These are phyloP conservation scores for Emmonsia crescens DNA, from an alignment of 2,329 filamentous ascomycete genomes.

Conservation along the genomic window DNA sequence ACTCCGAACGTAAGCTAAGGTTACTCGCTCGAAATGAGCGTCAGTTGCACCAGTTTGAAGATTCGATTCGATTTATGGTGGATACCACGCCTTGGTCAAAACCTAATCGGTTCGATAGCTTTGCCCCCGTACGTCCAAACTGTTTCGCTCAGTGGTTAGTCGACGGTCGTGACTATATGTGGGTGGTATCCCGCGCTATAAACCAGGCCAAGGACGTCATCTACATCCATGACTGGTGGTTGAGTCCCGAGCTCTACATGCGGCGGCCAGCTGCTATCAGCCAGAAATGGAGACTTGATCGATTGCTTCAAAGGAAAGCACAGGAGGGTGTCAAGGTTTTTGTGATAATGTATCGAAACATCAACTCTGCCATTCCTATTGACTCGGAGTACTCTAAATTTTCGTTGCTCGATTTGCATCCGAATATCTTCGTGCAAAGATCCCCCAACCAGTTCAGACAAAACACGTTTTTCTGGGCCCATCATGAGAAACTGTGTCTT, in stretches of 20 bases:
- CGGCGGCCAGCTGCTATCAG: conserved; percentile 71
- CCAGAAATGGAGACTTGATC: conserved; percentile 79
- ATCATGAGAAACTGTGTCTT: conserved; percentile 96
- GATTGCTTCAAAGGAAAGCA: conserved; percentile 74
- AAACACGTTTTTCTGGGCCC: conserved; percentile 98
- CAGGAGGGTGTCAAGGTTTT: conserved; percentile 93
- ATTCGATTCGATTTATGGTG: conserved; percentile 81
- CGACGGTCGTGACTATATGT: conserved; percentile 90
- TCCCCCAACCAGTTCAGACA: conserved; percentile 97
- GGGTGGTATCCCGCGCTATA: conserved; percentile 83
- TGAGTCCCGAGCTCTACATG: conserved; percentile 78
- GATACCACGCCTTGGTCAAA: conserved; percentile 73
- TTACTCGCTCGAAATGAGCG: conserved; percentile 84
- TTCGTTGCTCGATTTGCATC: conserved; percentile 85
- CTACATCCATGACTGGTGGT: conserved; percentile 93
- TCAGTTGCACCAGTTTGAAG: conserved; percentile 82
- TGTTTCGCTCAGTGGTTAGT: conserved; percentile 96
- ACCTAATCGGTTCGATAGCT: conserved; percentile 76
- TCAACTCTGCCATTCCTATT: conserved; percentile 92
- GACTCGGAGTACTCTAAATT: conserved; percentile 98
- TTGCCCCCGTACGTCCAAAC: conserved; percentile 73
- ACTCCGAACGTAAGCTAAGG: conserved; percentile 85
- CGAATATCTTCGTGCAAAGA: conserved; percentile 92
- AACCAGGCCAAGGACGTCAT: conserved; percentile 85
- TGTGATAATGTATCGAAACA: conserved; percentile 80